phyloP scores from a whole-genome alignment of 2,329 filamentous ascomycete genomes.

The Aspergillus neoniger region DNA sequence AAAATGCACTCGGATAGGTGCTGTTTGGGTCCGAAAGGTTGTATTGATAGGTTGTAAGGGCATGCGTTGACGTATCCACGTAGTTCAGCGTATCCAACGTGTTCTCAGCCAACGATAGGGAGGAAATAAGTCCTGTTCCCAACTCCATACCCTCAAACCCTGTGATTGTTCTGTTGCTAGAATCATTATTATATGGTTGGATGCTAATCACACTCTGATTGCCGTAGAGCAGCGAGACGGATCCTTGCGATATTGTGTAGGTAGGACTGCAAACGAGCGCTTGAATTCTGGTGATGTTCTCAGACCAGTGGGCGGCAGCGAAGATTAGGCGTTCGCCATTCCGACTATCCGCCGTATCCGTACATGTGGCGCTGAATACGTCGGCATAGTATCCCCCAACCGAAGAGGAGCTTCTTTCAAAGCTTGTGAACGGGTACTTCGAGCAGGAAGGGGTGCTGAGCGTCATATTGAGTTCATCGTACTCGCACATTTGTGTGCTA shows the following conservation, averaged over 20 bases:
- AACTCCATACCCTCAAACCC: neutral
- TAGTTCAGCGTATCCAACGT: neutral
- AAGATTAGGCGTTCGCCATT: neutral
- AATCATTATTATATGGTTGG: neutral
- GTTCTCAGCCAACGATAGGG: neutral
- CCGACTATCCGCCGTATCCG: neutral
- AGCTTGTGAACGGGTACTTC: neutral
- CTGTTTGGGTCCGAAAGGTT: slow-evolving; percentile 1
- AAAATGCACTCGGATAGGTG: slow-evolving; percentile 7
- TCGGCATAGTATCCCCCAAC: slow-evolving; percentile 5
- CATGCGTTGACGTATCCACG: neutral
- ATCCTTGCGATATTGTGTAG: slow-evolving; percentile 2
- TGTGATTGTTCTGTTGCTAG: neutral
- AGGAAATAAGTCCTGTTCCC: neutral
- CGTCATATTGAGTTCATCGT: neutral
- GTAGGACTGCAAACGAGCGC: slow-evolving; percentile 8
- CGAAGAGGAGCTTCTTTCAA: neutral
- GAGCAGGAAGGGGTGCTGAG: slow-evolving; percentile 2
- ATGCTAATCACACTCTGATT: slow-evolving; percentile 11
- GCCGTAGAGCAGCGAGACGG: slow-evolving; percentile 5
- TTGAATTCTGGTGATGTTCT: neutral
- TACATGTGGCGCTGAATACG: neutral
- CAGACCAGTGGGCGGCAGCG: slow-evolving; percentile 9
- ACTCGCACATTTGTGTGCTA: neutral
- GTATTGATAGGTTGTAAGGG: neutral